Percentiles rank a stretch among this genome's conserved stretches.
These are phyloP conservation scores for Gloeopeniophorella convolvens DNA, from an alignment of 768 basidiomycete genomes.

Conservation along the genomic window DNA sequence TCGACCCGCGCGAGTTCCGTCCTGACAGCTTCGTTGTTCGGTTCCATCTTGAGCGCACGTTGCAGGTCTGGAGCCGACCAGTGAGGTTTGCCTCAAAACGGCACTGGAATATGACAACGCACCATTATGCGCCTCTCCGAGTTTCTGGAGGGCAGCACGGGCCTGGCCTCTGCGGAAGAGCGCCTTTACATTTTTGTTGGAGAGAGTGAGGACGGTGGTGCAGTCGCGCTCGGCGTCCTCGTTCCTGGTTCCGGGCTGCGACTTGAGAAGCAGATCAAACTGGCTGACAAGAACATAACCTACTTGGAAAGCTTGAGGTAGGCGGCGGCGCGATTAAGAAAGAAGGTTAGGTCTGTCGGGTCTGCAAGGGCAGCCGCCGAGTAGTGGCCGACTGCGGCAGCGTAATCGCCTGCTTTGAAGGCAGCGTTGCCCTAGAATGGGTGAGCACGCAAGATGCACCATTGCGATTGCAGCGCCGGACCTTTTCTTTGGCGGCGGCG, in stretches of 20 bases:
- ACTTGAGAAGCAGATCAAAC: not conserved
- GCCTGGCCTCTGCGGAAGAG: constrained; percentile 77
- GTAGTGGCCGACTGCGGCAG: constrained; percentile 80
- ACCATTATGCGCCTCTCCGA: constrained; percentile 61
- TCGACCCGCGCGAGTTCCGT: constrained; percentile 53
- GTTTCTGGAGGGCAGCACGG: constrained; percentile 44
- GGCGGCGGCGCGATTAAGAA: constrained; percentile 84
- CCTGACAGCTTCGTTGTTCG: constrained; percentile 54
- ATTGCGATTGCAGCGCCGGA: not conserved
- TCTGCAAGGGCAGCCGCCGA: constrained; percentile 73
- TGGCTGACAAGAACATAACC: constrained; percentile 31
- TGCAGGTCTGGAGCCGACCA: constrained; percentile 46
- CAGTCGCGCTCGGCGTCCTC: constrained; percentile 41
- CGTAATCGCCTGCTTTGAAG: constrained; percentile 77
- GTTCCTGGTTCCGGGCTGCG: not conserved
- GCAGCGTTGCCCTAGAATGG: constrained; percentile 74
- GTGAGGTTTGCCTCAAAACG: constrained; percentile 1
- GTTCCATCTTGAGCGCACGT: constrained; percentile 53
- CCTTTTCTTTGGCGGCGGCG: constrained; percentile 13
- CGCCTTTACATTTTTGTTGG: constrained; percentile 64
- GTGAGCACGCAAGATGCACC: not conserved
- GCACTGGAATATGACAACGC: constrained; percentile 19
- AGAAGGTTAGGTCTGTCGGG: constrained; percentile 63
- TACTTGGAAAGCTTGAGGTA: constrained; percentile 95
- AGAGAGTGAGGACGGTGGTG: constrained; percentile 51